These are phyloP conservation scores for Uncinocarpus reesii DNA, from an alignment of 2,329 filamentous ascomycete genomes.

Conservation along the genomic window DNA sequence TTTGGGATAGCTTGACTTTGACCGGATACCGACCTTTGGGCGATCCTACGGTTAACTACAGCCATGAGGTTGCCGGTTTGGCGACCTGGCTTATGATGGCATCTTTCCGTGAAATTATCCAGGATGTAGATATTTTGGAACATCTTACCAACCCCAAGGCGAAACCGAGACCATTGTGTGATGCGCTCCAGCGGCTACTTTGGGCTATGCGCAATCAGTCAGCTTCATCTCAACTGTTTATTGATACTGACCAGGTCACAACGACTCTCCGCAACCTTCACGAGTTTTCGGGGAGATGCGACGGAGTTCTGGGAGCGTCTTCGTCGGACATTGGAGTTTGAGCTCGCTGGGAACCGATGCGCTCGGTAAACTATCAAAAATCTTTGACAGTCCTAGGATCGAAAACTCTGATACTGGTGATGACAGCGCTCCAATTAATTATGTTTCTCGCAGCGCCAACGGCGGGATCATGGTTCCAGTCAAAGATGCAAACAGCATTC, in stretches of 20 bases:
- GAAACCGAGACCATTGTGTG: conserved; percentile 43
- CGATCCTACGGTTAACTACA: conserved; percentile 37
- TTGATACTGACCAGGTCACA: conserved; percentile 36
- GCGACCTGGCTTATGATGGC: conserved; percentile 49
- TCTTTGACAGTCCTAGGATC: conserved; percentile 39
- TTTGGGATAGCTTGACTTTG: conserved; percentile 48
- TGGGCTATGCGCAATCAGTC: conserved; percentile 41
- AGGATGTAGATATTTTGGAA: conserved; percentile 40
- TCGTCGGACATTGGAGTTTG: conserved; percentile 43
- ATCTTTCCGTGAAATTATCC: conserved; percentile 49
- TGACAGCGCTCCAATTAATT: conserved; percentile 24
- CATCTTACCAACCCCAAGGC: conserved; percentile 37
- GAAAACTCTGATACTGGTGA: conserved; percentile 24
- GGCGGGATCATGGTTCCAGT: conserved; percentile 33
- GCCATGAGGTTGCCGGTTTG: conserved; percentile 45
- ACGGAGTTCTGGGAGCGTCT: conserved; percentile 47
- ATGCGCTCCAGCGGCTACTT: conserved; percentile 43
- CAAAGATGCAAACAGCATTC: conserved; percentile 29
- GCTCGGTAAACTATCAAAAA: conserved; percentile 31
- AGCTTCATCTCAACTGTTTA: conserved; percentile 28
- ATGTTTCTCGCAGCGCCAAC: conserved; percentile 31
- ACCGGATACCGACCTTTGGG: conserved; percentile 48
- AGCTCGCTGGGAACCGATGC: conserved; percentile 40
- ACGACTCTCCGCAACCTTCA: conserved; percentile 33
- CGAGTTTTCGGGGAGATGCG: conserved; percentile 43